phyloP scores from a whole-genome alignment of 768 basidiomycete species.

The Rhodotorula kratochvilovae region DNA sequence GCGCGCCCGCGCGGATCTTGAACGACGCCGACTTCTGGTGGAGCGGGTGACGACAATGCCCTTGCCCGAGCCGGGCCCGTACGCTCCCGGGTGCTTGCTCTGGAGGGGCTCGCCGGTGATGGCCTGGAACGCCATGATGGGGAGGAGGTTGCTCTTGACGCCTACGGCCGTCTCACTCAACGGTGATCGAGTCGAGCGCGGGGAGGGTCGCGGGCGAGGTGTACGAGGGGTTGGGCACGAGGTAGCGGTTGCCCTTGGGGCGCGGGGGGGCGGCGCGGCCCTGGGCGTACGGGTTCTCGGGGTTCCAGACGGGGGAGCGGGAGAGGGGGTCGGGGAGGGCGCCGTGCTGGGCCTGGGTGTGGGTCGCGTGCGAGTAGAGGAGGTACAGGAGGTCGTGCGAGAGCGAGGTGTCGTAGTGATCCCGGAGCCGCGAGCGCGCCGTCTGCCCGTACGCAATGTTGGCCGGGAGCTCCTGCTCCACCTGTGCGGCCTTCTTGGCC shows the following conservation, averaged over 20 bases:
- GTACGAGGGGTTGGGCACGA: constrained; percentile 55
- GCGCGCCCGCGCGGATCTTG: constrained; percentile 70
- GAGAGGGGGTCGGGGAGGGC: constrained; percentile 58
- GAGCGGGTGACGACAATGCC: constrained; percentile 72
- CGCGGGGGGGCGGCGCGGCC: constrained; percentile 67
- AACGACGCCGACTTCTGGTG: constrained; percentile 69
- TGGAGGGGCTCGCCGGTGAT: constrained; percentile 72
- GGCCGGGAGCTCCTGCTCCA: not conserved
- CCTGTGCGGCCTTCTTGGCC: not conserved
- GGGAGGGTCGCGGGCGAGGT: constrained; percentile 67
- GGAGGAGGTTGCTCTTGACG: constrained; percentile 68
- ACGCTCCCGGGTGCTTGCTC: constrained; percentile 25
- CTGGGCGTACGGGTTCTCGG: constrained; percentile 73
- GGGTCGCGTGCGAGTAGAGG: constrained; percentile 71
- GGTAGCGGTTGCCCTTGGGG: constrained; percentile 62
- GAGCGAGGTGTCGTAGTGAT: constrained; percentile 79
- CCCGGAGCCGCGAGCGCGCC: constrained; percentile 41
- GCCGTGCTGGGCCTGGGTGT: constrained; percentile 53
- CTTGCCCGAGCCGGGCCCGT: constrained; percentile 45
- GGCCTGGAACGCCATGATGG: constrained; percentile 81
- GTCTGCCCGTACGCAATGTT: constrained; percentile 21
- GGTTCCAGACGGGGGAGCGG: constrained; percentile 52
- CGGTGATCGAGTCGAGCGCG: constrained; percentile 71
- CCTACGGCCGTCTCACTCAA: constrained; percentile 76
- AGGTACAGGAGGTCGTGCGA: constrained; percentile 90